Evolutionary conservation across 352 stramenopile genomes (phyloP).

Genomic region (Phytophthora pisi): DNA sequence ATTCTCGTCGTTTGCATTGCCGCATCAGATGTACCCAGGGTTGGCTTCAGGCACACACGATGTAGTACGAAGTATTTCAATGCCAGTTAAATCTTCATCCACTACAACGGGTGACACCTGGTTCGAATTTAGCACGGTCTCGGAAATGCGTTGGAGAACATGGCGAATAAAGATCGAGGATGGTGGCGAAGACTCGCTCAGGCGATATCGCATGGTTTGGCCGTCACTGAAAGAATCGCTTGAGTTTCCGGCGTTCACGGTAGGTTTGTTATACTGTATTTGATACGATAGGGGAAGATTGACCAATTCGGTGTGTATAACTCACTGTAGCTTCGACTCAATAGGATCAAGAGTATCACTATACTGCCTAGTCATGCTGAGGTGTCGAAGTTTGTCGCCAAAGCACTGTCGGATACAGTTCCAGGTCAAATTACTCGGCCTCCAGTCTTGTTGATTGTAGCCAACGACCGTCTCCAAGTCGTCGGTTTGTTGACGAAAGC

Average conservation of each 20-base stretch:
- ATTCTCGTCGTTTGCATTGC: neutral
- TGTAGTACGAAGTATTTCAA: slow-evolving; percentile 37
- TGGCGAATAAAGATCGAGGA: slow-evolving; percentile 30
- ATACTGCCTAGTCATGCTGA: slow-evolving; percentile 12
- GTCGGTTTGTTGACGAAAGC: slow-evolving; percentile 16
- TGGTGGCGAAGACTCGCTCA: neutral
- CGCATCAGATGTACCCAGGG: slow-evolving; percentile 46
- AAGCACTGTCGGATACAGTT: slow-evolving; percentile 8
- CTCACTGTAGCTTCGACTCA: slow-evolving; percentile 15
- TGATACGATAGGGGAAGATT: neutral
- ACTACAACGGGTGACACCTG: neutral
- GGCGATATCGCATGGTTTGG: slow-evolving; percentile 31
- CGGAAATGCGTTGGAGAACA: slow-evolving; percentile 33
- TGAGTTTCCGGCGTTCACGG: slow-evolving; percentile 27
- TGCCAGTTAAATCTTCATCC: slow-evolving; percentile 8
- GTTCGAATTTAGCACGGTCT: slow-evolving; percentile 41
- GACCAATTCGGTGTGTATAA: neutral
- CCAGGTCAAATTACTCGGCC: slow-evolving; percentile 9
- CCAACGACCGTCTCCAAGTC: slow-evolving; percentile 24
- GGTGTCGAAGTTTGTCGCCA: slow-evolving; percentile 15
- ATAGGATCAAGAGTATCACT: slow-evolving; percentile 5
- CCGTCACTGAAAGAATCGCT: slow-evolving; percentile 53
- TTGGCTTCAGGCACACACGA: slow-evolving; percentile 32
- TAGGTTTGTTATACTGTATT: slow-evolving; percentile 15
- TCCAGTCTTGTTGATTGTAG: slow-evolving; percentile 25